Evolutionary conservation across 192 early-diverging fungal genomes (phyloP), one percentile per base, ranked within the genome.

Genomic region (Entomortierella lignicola): DNA sequence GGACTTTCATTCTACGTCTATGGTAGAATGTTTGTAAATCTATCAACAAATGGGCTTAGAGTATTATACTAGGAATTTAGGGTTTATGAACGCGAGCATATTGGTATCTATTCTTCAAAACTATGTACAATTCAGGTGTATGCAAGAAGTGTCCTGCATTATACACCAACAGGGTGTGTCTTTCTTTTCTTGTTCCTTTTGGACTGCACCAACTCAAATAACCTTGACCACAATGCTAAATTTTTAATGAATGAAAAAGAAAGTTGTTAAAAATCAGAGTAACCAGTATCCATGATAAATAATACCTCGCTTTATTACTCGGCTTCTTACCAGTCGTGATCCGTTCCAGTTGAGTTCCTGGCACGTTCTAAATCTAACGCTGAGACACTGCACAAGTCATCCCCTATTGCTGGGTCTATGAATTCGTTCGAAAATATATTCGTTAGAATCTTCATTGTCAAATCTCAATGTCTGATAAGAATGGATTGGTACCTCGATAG

Each of bases 281-380:
- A 1, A 48, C 1, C 60, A 8, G 17, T n/a, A 60, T 44, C 8
- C 8, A 60, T 51, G 29, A 37, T 8, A 54, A 55, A 44, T 13
- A 21, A 50, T 2, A 27, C 6, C 27, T 7, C 43, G 8, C 32
- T 29, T 8, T 32, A 27, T 23, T 41, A 23, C n/a, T n/a, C n/a
- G n/a, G n/a, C n/a, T n/a, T 42, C 54, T 73, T 71, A 87, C 86
- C 92, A 91, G 82, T 97, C 96, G 66, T 91, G 87, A 80, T 97
- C 96, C 17, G 94, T 96, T 21, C 94, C 95, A 26, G 74, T 72
- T 8, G 92, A 77, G 50, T 82, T 81, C 53, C 91, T 86, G 4
- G 96, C 94, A 15, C 64, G 62, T 21, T 97, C 91, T 29, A 97
- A 73, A 23, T 79, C 85, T 8, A 71, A 63, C 8, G 90, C 90